These are phyloP conservation scores for Postia placenta DNA, from an alignment of 768 basidiomycete species.

Conservation along the genomic window DNA sequence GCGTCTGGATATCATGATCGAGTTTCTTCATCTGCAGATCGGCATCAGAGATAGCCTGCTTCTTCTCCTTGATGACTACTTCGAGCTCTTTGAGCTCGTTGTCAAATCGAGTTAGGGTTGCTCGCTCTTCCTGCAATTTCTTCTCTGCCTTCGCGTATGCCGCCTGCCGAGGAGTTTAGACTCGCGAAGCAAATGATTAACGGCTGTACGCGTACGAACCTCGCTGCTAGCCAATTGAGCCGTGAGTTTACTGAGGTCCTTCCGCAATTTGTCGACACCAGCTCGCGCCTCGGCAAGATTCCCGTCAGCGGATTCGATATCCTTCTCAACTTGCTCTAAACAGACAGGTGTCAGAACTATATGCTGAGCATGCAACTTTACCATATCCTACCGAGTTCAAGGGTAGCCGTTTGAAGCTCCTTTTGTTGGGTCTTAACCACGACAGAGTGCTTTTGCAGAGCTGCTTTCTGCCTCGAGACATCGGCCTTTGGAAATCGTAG, in stretches of 20 bases:
- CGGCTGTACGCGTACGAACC: conserved; percentile 29
- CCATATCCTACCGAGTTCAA: conserved; percentile 72
- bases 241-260: conserved; percentile 58
- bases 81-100: conserved; percentile 83
- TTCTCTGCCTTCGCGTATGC: conserved; percentile 59
- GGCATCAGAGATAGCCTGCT: conserved; percentile 57
- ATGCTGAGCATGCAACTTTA: not conserved
- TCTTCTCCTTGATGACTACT: conserved; percentile 74
- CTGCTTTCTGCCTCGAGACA: conserved; percentile 76
- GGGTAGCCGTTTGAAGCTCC: conserved; percentile 78
- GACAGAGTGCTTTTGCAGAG: conserved; percentile 74
- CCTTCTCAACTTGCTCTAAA: conserved; percentile 78
- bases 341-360: not conserved
- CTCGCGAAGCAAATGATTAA: not conserved
- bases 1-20: conserved; percentile 59
- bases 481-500: conserved; percentile 41
- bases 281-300: conserved; percentile 36
- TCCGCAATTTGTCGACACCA: conserved; percentile 47
- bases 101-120: conserved; percentile 83
- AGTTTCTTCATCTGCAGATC: conserved; percentile 61
- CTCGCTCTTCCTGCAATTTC: conserved; percentile 78
- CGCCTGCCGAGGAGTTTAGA: conserved; percentile 39
- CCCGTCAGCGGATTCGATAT: conserved; percentile 50
- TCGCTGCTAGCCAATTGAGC: conserved; percentile 40
- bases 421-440: conserved; percentile 83